Conservation (phyloP, 2,329 filamentous ascomycete species). For the Neonectria hederae region DNA sequence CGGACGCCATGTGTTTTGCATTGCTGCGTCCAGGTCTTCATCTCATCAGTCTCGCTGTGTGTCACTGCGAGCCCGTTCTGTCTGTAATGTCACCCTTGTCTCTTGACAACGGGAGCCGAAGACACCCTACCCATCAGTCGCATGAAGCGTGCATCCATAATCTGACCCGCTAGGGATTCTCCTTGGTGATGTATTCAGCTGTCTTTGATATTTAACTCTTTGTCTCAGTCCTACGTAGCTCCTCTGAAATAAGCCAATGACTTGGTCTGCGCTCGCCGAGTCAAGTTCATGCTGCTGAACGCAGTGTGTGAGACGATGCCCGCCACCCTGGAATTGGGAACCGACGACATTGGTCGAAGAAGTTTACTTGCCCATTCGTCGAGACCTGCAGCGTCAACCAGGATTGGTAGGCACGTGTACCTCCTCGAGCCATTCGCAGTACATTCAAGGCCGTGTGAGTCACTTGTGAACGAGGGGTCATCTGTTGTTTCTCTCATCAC, state of each 20-base stretch:
- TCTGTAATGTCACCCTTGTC: neutral
- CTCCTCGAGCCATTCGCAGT: neutral
- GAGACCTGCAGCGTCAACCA: neutral
- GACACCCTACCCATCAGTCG: neutral
- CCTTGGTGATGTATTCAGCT: neutral
- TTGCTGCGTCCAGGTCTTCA: slow-evolving; percentile 10
- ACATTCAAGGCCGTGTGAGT: neutral
- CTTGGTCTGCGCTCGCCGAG: slow-evolving; percentile 2
- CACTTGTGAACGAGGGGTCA: neutral
- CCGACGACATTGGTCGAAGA: slow-evolving; percentile 21
- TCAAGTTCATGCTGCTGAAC: slow-evolving; percentile 19
- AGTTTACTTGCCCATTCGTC: neutral
- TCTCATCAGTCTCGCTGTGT: neutral
- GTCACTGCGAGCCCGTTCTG: neutral
- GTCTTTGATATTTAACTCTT: neutral
- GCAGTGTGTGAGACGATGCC: slow-evolving; percentile 11
- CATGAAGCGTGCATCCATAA: neutral
- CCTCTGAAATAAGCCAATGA: neutral
- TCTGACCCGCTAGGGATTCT: neutral
- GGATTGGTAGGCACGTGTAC: neutral
- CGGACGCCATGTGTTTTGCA: neutral
- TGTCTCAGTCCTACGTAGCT: slow-evolving; percentile 6
- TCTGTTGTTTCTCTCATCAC: neutral
- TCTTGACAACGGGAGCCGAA: neutral
- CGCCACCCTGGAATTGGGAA: slow-evolving; percentile 1